Percentiles rank a stretch among this genome's conserved stretches.
These are phyloP conservation scores for Meira nashicola DNA, from an alignment of 1,284 basidiomycete genomes.

Conservation along the genomic window DNA sequence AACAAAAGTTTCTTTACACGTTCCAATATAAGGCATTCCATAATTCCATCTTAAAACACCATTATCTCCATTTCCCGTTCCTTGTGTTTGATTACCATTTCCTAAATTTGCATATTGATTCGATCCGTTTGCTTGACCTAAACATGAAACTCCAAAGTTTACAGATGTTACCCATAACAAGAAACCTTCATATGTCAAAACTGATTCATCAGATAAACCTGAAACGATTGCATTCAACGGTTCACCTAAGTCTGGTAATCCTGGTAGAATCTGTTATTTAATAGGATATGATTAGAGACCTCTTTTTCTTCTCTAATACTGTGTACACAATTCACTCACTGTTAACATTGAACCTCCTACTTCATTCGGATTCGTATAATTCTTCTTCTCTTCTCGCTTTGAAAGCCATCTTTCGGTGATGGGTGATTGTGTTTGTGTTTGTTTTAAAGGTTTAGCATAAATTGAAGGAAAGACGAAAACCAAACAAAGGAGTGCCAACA, in stretches of 20 bases:
- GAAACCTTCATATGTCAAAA: conserved; percentile 45
- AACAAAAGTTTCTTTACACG: conserved; percentile 66
- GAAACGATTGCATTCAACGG: conserved; percentile 50
- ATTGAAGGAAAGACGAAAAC: background rate
- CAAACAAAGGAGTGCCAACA: background rate
- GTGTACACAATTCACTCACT: background rate
- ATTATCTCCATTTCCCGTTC: conserved; percentile 36
- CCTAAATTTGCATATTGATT: conserved; percentile 43
- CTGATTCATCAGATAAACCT: conserved; percentile 27
- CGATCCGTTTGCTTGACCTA: conserved; percentile 44
- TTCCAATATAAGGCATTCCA: conserved; percentile 28
- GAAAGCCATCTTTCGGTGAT: background rate
- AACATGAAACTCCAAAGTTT: conserved; percentile 49
- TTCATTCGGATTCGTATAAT: conserved; percentile 6
- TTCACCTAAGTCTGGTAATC: conserved; percentile 25
- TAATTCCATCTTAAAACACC: conserved; percentile 46
- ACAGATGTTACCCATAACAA: conserved; percentile 48
- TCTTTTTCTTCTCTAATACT: too few species aligned
- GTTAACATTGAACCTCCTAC: conserved; percentile 7
- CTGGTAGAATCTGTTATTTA: conserved; percentile 12
- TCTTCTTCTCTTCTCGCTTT: background rate
- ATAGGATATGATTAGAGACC: background rate
- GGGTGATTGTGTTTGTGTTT: background rate
- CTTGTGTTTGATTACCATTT: conserved; percentile 29
- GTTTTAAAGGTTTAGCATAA: background rate